Base-by-base conservation (phyloP, 768 basidiomycete species). In the Boletus rubroflammeus region DNA sequence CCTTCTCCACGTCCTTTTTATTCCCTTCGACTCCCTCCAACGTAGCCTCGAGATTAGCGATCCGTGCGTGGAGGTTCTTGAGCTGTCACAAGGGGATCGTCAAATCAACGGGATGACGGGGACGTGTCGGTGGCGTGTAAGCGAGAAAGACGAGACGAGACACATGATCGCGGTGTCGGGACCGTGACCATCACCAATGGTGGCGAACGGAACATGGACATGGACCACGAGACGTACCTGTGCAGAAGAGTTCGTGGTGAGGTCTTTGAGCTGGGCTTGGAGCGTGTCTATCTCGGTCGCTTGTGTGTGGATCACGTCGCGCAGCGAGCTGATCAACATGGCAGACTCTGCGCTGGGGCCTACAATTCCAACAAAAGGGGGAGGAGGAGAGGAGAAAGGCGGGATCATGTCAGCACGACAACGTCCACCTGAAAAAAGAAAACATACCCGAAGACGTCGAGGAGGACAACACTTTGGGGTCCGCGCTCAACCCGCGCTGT, bases 1-100 rank as follows among this genome's bases (percentile, higher is more conserved):
- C 96, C 72, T 94, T 95, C 70, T 97, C 93, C 23, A 85, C 82
- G 9, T 97, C 93, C 60, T 81, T 86, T 46, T 82, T 80, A 67
- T 86, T 88, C 51, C 77, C 78, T 60, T 88, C 81, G 9, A 84
- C 76, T 1, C 71, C 73, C 40, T 72, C 68, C 8, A 92, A 67
- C 50, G 83, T 70, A 14, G 67, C 61, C 26, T 80, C 73, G 21
- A 90, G 66, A 5, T 69, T 66, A 5, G 72, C 62, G 8, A 87
- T 64, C 61, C 81, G 78, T 8, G 64, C 71, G 28, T 77, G 76
- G 32, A 86, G 69, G 8, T 74, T 68, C 9, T 75, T 65, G 40
- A 78, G 51, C 83, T 85, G 43, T 34, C 6, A 32, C 23, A 25
- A 32, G 19, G 3, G 15, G 6, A 17, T 36, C 14, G 17, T 31